Evolutionary conservation across 2,329 filamentous ascomycete species (phyloP).

Genomic region (Trichophyton benhamiae): DNA sequence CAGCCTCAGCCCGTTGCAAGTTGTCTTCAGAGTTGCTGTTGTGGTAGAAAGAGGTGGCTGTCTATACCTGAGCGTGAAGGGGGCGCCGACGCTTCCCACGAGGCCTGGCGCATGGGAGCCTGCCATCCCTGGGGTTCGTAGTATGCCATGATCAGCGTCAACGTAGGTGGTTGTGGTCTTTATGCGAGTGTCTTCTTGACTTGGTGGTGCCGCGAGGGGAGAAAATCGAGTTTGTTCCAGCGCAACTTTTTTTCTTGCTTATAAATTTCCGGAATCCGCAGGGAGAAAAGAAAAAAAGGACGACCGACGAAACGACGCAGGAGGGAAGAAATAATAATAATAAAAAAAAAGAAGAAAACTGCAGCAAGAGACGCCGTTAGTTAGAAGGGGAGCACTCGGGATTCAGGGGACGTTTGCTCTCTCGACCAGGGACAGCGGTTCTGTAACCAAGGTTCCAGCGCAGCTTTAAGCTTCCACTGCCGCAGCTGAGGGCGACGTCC

Average conservation of each 20-base stretch:
- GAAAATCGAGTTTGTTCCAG: not conserved
- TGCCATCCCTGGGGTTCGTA: constrained; percentile 57
- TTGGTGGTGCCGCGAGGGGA: not conserved
- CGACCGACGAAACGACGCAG: not conserved
- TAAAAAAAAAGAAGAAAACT: not conserved
- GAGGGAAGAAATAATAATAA: too few relatives aligned
- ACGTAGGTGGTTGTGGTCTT: not conserved
- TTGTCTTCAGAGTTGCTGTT: not conserved
- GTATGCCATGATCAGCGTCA: constrained; percentile 46
- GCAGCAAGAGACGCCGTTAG: not conserved
- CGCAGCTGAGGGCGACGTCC: not conserved
- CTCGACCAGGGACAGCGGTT: not conserved
- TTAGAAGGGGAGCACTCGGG: not conserved
- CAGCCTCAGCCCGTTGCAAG: not conserved
- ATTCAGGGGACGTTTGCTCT: too few relatives aligned
- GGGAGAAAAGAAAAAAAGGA: not conserved
- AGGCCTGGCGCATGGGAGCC: constrained; percentile 49
- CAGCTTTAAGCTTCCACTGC: not conserved
- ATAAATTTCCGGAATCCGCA: not conserved
- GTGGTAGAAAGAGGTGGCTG: not conserved
- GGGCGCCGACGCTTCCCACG: constrained; percentile 56
- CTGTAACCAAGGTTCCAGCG: not conserved
- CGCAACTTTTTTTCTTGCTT: not conserved
- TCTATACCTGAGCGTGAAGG: constrained; percentile 57
- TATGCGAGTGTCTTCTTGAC: too few relatives aligned